Evolutionary conservation across 2,329 filamentous ascomycete genomes (phyloP), one percentile per base, ranked within the genome.

Genomic region (Pseudocercospora pini-densiflorae): DNA sequence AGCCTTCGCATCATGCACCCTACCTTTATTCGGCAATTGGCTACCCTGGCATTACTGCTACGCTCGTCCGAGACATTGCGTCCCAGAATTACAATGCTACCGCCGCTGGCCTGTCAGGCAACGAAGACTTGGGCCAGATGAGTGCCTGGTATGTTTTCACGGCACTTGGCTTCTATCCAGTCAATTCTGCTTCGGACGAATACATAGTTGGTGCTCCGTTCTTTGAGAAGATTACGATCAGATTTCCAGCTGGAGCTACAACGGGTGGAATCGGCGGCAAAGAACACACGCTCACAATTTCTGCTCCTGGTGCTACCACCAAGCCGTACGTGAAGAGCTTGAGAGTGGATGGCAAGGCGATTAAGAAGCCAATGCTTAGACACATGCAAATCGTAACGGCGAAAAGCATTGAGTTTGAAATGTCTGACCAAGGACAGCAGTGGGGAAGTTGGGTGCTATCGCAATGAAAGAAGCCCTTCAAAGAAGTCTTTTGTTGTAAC

Each of bases 101-200:
- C 0, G 79, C 81, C 43, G 77, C 80, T 0, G 82, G 83, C 0
- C 68, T 84, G 0, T 79, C 79, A 36, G 82, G 82, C 0, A 84
- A 84, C 66, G 82, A 84, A 66, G 81, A 84, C 68, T 73, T 84
- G 3, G 82, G 82, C 1, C 82, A 84, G 74, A 84, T 84, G 82
- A 84, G 81, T 65, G 81, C 82, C 0, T 84, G 81, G 81, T 84
- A 83, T 61, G 73, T 84, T 4, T 82, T 84, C 62, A 82, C 81
- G 0, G 80, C 81, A 4, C 69, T 84, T 9, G 82, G 82, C 0
- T 83, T 84, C 70, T 84, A 84, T 66, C 82, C 82, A 0, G 76
- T 83, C 45, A 81, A 84, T 63, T 77, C 82, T 0, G 81, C 81
- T 1, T 75, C 77, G 5, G 80, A 82, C 43, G 79, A 83, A 65